Base-by-base conservation (phyloP, 331 rosid species). In the Pyrus hybrid region DNA sequence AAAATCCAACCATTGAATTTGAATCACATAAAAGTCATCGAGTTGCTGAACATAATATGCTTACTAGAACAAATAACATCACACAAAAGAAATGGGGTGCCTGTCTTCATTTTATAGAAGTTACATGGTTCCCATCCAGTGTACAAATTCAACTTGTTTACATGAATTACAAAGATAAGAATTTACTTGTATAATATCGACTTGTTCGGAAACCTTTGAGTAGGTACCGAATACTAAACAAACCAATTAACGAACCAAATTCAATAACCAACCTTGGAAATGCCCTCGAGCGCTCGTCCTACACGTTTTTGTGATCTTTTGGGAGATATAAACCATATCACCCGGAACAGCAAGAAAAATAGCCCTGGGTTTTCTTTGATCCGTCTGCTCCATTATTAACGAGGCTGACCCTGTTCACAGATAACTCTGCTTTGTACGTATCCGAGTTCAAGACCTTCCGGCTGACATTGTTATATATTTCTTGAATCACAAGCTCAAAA, bases 361-460 rank as follows among this genome's bases (percentile, higher is more conserved):
- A 85, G 82, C 72, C 68, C 54, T 81, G 81, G 30, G 37, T 69
- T 85, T 88, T 84, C 85, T 93, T 93, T 4, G 97, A 82, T 61
- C 88, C 77, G 1, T 80, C 62, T 20, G 83, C 70, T 21, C 89
- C 93, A 53, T 89, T 73, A 43, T 89, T 85, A 49, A 89, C 96
- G 17, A 93, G 98, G 85, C 90, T 91, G 28, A 93, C 98, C 84
- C 96, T 80, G 88, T 93, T 85, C 35, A 91, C 93, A 4, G 97
- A 93, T 81, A 93, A 86, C 78, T 93, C 98, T 14, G 98, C 93
- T 81, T 93, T 91, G 90, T 93, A 93, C 18, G 94, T 83, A 23
- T 93, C 98, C 0, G 98, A 93, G 82, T 89, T 91, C 67, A 93
- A 88, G 30, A 93, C 98, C 87, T 91, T 93, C 80, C 98, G 87